Base-by-base conservation (phyloP, 1,139 yeast genomes). In the Protomyces inouyei region DNA sequence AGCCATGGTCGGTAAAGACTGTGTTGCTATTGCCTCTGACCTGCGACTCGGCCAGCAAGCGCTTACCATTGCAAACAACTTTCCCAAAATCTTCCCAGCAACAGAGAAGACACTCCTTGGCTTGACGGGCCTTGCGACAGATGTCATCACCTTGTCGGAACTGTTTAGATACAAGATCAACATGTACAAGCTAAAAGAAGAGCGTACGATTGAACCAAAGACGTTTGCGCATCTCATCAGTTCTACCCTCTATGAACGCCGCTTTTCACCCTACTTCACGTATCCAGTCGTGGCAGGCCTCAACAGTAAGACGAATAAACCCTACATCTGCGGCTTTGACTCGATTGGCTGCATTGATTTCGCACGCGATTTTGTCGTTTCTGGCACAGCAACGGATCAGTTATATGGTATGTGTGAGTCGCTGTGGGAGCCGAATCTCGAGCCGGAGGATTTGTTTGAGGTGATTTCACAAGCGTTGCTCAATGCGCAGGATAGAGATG, bases 1-100 rank as follows among this genome's bases (percentile, higher is more conserved):
- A 52, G 98, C 98, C 70, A 95, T 95, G 99, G 87, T 87, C 32
- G 99, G 99, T 71, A 92, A 95, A 75, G 97, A 91, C 72, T 95
- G 99, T 79, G 91, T 95, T 67, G 98, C 98, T 56, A 92, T 95
- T 72, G 99, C 98, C 16, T 86, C 95, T 72, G 99, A 95, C 77
- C 80, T 93, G 73, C 85, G 98, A 73, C 81, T 95, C 69, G 99
- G 99, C 40, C 85, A 85, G 75, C 98, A 93, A 76, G 89, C 97
- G 6, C 81, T 93, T 54, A 97, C 98, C 65, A 85, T 95, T 64
- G 82, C 97, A 60, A 91, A 91, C 76, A 87, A 91, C 73, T 95
- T 95, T 75, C 98, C 93, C 73, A 93, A 93, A 79, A 81, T 95
- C 68, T 91, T 92, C 76, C 68, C 69, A 3, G 85, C 84, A 70